Percentiles rank a stretch among this genome's conserved stretches.
phyloP scores from a whole-genome alignment of 495 filamentous ascomycete species.

The Penicillium angulare region DNA sequence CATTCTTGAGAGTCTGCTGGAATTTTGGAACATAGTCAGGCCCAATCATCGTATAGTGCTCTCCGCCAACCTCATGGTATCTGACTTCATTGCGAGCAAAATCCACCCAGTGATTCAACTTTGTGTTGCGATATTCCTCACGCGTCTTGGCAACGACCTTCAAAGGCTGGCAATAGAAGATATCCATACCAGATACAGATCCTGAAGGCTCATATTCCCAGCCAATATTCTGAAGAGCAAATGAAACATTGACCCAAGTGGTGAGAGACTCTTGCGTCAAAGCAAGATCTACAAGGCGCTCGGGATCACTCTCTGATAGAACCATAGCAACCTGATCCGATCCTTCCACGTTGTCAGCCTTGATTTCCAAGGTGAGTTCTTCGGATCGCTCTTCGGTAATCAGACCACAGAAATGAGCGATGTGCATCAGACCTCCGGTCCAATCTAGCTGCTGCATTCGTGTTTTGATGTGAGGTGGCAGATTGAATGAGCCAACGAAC shows the following conservation, averaged over 20 bases:
- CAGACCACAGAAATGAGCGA: constrained; percentile 49
- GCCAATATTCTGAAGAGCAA: constrained; percentile 42
- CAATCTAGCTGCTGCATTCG: constrained; percentile 51
- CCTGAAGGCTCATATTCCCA: constrained; percentile 52
- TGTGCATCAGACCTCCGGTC: constrained; percentile 42
- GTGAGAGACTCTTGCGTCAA: constrained; percentile 25
- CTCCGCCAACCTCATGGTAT: constrained; percentile 20
- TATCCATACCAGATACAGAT: constrained; percentile 41
- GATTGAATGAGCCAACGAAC: constrained; percentile 32
- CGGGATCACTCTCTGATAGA: background rate
- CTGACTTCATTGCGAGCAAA: constrained; percentile 22
- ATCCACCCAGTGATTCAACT: constrained; percentile 43
- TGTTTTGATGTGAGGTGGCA: constrained; percentile 52
- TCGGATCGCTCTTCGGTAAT: constrained; percentile 33
- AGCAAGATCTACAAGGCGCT: constrained; percentile 38
- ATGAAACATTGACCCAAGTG: constrained; percentile 44
- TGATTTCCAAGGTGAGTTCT: background rate
- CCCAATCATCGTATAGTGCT: constrained; percentile 25
- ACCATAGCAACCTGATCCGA: background rate
- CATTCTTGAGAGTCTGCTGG: constrained; percentile 14
- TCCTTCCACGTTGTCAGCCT: background rate
- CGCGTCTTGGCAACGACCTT: constrained; percentile 33
- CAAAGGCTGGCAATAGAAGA: constrained; percentile 48
- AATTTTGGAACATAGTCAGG: constrained; percentile 21
- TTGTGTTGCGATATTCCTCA: constrained; percentile 42